These are phyloP conservation scores for Biscutella laevigata DNA, from an alignment of 441 rosid genomes.

Conservation along the genomic window DNA sequence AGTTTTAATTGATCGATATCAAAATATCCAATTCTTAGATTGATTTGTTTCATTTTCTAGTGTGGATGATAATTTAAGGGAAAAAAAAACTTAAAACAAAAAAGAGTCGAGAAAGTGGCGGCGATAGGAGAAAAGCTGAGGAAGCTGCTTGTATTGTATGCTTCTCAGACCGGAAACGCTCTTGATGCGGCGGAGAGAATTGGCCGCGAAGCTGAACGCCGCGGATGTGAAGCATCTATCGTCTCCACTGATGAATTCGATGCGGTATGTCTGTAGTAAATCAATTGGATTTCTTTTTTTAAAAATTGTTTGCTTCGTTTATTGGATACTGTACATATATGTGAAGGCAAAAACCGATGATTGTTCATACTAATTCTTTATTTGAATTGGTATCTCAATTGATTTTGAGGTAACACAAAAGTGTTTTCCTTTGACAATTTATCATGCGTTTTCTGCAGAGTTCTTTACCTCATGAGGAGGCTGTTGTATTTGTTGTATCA, in stretches of 20 bases:
- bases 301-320: neutral
- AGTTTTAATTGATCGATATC: too few species aligned
- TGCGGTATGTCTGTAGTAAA: constrained; percentile 29
- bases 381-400: neutral
- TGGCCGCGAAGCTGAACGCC: constrained; percentile 64
- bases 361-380: neutral
- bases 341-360: neutral
- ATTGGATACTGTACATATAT: neutral
- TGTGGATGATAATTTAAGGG: too few species aligned
- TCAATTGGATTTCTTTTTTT: neutral
- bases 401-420: neutral
- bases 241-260: constrained; percentile 55
- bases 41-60: too few species aligned
- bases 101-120: too few species aligned
- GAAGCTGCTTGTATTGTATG: constrained; percentile 51
- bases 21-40: too few species aligned
- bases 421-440: neutral
- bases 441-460: constrained; percentile 32
- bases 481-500: constrained; percentile 71
- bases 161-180: constrained; percentile 80
- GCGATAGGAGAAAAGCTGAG: constrained; percentile 30
- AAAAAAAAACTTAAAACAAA: too few species aligned
- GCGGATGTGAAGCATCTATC: constrained; percentile 48
- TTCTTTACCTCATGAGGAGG: constrained; percentile 46
- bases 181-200: constrained; percentile 77